A percentile compares a stretch with the other conserved stretches of the same genome.
phyloP scores from a whole-genome alignment of 1,139 yeast species.

The Protomyces gravidus region DNA sequence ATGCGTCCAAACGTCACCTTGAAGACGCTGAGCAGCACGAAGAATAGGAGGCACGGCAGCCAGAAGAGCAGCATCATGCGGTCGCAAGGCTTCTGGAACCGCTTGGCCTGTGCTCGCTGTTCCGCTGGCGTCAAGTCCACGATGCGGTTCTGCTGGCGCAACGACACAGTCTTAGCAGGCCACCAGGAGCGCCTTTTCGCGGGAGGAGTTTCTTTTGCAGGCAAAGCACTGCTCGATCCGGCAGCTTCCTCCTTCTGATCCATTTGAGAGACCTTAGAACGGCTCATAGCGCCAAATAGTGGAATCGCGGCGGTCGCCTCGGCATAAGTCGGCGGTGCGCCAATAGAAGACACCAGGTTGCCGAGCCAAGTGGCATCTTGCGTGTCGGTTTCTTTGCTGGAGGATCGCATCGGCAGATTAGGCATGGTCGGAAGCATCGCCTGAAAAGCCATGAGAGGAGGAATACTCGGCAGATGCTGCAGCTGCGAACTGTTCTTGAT shows the following conservation, averaged over 20 bases:
- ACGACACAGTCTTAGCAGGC: neutral
- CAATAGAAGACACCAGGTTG: constrained; percentile 8
- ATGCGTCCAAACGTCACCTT: constrained; percentile 2
- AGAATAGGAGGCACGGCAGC: constrained; percentile 19
- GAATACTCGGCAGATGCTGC: neutral
- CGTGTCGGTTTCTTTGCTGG: neutral
- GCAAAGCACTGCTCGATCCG: neutral
- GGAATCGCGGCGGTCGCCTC: constrained; percentile 12
- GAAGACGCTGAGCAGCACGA: constrained; percentile 8
- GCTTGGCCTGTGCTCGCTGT: constrained; percentile 16
- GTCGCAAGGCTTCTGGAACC: constrained; percentile 19
- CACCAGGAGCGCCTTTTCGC: neutral
- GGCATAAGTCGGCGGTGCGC: constrained; percentile 21
- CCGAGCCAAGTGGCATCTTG: constrained; percentile 15
- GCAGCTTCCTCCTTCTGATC: neutral
- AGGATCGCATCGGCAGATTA: neutral
- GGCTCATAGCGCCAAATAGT: neutral
- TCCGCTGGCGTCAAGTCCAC: constrained; percentile 21
- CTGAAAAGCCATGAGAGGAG: constrained; percentile 8
- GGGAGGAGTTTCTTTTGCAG: neutral
- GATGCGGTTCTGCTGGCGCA: constrained; percentile 13
- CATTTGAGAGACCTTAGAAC: neutral
- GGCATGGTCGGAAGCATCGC: constrained; percentile 17
- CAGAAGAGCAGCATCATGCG: constrained; percentile 23
- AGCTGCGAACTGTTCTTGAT: neutral